Percentiles rank a stretch among this genome's conserved stretches.
Conservation (phyloP, 352 stramenopile species). For the Phytophthora pisi region DNA sequence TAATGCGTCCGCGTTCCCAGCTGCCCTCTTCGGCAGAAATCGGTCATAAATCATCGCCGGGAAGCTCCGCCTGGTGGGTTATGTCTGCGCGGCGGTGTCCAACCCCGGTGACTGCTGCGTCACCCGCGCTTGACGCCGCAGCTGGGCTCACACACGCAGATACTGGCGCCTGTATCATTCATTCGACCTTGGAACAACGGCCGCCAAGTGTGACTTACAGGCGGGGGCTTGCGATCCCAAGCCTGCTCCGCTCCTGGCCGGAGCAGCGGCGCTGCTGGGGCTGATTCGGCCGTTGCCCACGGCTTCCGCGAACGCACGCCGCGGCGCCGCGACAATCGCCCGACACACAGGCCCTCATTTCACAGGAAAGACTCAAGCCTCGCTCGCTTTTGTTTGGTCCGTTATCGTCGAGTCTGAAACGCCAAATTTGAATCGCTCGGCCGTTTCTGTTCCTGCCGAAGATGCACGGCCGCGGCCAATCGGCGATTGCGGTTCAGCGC, state of each 20-base stretch:
- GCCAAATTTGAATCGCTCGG: constrained; percentile 10
- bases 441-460: constrained; percentile 28
- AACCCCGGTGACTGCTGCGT: constrained; percentile 5
- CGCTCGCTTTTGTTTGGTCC: not conserved
- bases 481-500: constrained; percentile 14
- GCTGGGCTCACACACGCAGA: constrained; percentile 2
- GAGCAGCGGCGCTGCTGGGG: not conserved
- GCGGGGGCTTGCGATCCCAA: not conserved
- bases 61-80: constrained; percentile 19
- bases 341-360: constrained; percentile 20
- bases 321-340: constrained; percentile 7
- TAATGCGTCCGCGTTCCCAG: constrained; percentile 23
- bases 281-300: constrained; percentile 22
- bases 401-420: constrained; percentile 27
- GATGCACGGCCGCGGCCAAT: constrained; percentile 20
- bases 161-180: constrained; percentile 35
- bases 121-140: constrained; percentile 12
- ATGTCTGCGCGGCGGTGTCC: constrained; percentile 16
- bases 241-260: not conserved
- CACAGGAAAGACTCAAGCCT: constrained; percentile 31
- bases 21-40: constrained; percentile 23
- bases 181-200: constrained; percentile 35
- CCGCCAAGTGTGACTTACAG: constrained; percentile 14
- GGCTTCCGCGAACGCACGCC: constrained; percentile 18
- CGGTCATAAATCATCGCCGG: constrained; percentile 31